Evolutionary conservation across 2,329 filamentous ascomycete species (phyloP).

Genomic region (Teratosphaeria pseudoeucalypti): DNA sequence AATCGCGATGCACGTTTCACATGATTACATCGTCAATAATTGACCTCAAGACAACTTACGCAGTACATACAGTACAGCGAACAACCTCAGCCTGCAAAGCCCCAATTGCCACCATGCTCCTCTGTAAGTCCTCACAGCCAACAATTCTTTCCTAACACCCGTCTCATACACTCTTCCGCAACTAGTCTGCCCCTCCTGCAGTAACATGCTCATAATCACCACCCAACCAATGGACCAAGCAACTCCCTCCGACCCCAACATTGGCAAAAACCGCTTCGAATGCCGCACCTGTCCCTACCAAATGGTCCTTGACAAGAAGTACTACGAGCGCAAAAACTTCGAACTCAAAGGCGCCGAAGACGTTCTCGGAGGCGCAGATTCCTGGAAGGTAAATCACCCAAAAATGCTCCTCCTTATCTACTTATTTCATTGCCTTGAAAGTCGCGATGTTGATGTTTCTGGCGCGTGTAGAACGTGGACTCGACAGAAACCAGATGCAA

Average conservation of each 20-base stretch:
- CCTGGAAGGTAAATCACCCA: slow-evolving; percentile 51
- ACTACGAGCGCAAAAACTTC: slow-evolving; percentile 72
- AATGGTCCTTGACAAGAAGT: slow-evolving; percentile 65
- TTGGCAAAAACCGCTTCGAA: slow-evolving; percentile 67
- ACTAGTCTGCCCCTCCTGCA: slow-evolving; percentile 70
- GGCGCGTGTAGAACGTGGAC: not conserved
- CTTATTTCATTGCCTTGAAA: not conserved
- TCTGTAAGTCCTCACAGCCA: slow-evolving; percentile 43
- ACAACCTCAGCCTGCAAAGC: not conserved
- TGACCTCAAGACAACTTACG: not conserved
- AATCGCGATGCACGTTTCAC: not conserved
- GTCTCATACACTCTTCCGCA: not conserved
- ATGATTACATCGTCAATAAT: not conserved
- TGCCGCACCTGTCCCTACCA: slow-evolving; percentile 94
- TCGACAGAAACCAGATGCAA: slow-evolving; percentile 60
- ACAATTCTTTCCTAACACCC: not conserved
- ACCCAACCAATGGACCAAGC: slow-evolving; percentile 28
- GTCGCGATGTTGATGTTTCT: not conserved
- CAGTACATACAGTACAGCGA: not conserved
- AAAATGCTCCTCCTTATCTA: not conserved
- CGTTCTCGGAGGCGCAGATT: slow-evolving; percentile 77
- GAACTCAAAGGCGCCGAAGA: slow-evolving; percentile 80
- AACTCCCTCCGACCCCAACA: slow-evolving; percentile 28
- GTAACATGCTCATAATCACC: slow-evolving; percentile 71
- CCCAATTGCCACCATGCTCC: slow-evolving; percentile 42